phyloP scores from a whole-genome alignment of 345 rosid species.

The Garcia nutans region DNA sequence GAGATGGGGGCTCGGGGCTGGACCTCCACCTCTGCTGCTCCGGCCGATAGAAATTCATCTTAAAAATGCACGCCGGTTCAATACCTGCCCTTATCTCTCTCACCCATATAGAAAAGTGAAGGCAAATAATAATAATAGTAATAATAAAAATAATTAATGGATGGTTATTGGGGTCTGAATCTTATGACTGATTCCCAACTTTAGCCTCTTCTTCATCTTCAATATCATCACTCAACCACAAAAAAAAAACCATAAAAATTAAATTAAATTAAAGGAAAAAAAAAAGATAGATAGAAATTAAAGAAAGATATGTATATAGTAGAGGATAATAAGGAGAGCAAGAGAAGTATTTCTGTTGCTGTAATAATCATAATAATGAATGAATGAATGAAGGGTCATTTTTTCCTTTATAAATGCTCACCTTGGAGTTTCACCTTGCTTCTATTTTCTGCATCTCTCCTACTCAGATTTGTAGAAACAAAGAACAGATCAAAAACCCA shows the following conservation, averaged over 20 bases:
- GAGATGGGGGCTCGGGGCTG: no score
- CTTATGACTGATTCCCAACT: slow-evolving; percentile 32
- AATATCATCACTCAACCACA: slow-evolving; percentile 18
- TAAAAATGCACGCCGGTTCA: no score
- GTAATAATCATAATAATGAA: background rate
- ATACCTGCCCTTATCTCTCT: slow-evolving; percentile 14
- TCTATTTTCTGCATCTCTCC: slow-evolving; percentile 46
- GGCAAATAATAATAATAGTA: background rate
- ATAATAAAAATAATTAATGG: background rate
- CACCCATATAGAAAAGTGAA: slow-evolving; percentile 8
- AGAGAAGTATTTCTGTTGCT: background rate
- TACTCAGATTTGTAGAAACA: slow-evolving; percentile 33
- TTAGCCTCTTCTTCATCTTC: slow-evolving; percentile 30
- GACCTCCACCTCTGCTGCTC: no score
- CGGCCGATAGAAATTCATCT: no score
- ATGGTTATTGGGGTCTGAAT: slow-evolving; percentile 38
- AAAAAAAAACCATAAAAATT: background rate
- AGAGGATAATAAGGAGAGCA: background rate
- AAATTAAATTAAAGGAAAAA: background rate
- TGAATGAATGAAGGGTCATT: slow-evolving; percentile 16
- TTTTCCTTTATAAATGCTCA: slow-evolving; percentile 43
- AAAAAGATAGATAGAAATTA: no score
- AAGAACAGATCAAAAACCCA: slow-evolving; percentile 18
- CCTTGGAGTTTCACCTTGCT: slow-evolving; percentile 26
- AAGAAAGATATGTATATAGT: background rate